Evolutionary conservation across 257 asterid genomes (phyloP), one percentile per base, ranked within the genome.

Genomic region (Jasminum sambac): DNA sequence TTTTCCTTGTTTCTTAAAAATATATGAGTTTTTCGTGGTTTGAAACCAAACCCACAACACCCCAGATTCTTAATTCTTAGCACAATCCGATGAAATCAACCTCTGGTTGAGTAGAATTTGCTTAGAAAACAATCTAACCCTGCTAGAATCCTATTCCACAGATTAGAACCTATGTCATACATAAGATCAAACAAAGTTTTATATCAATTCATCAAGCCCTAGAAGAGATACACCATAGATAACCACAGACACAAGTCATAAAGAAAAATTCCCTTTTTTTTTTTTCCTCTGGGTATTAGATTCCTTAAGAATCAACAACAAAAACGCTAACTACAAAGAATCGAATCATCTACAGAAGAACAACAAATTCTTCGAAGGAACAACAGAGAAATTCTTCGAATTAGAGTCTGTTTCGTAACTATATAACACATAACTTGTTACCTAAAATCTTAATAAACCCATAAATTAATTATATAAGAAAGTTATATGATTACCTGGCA

Each of bases 401-500:
- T 43, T 43, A 43, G 13, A 7, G n/a, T 43, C 16, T 43, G 14
- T 5, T 10, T 12, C 50, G 23, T 55, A 55, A 55, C 26, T 23
- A 55, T 21, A 23, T 23, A 11, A 19, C 34, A 2, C 34, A 55
- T 10, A 48, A 6, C 21, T 7, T 6, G 8, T 55, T 19, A 21
- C 11, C 36, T 14, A 55, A 55, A 21, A 21, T 21, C 10, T 12
- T n/a, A 23, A 48, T n/a, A 23, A 48, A 48, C 58, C 58, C 13
- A 50, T 6, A 17, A 16, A 46, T 0, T 8, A 4, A 42, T 9
- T 34, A 16, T 24, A 24, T 4, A 21, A 78, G 16, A 44, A 61
- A 37, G 34, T n/a, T 41, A 42, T 1, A 25, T 43, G 0, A 38
- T 38, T 70, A 88, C 95, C 92, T 84, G 70, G 87, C 74, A 43